Evolutionary conservation across 805 yeast species (phyloP).

Genomic region (Nakazawaea populi): DNA sequence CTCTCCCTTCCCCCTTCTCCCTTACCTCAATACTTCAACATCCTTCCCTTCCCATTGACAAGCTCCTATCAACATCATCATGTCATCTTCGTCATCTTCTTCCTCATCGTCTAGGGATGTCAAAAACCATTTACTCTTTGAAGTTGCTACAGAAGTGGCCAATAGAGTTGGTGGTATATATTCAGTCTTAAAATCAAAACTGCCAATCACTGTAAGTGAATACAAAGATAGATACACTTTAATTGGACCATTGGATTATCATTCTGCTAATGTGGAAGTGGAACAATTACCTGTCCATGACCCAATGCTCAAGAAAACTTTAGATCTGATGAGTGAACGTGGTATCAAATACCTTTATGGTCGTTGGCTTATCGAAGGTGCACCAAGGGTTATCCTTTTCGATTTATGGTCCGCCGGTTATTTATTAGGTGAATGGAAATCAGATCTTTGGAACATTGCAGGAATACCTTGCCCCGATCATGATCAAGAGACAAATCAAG

Average conservation of each 20-base stretch:
- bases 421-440: constrained; percentile 85
- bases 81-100: neutral
- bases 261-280: constrained; percentile 74
- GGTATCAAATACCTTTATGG: constrained; percentile 86
- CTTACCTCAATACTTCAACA: too few relatives aligned
- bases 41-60: neutral
- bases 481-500: constrained; percentile 87
- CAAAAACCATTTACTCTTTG: constrained; percentile 81
- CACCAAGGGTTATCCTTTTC: constrained; percentile 87
- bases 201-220: constrained; percentile 93
- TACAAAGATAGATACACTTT: constrained; percentile 81
- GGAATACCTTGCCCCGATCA: constrained; percentile 92
- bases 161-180: constrained; percentile 97
- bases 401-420: constrained; percentile 72
- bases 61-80: neutral
- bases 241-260: constrained; percentile 79
- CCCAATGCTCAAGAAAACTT: constrained; percentile 44
- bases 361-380: constrained; percentile 96
- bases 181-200: constrained; percentile 93
- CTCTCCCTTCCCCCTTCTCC: too few relatives aligned
- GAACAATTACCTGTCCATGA: constrained; percentile 55
- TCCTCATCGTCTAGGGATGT: constrained; percentile 70
- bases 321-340: constrained; percentile 74
- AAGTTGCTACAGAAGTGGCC: constrained; percentile 96
- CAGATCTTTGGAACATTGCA: constrained; percentile 84